Evolutionary conservation across 2,329 filamentous ascomycete species (phyloP).

Genomic region (Talaromyces sp.): DNA sequence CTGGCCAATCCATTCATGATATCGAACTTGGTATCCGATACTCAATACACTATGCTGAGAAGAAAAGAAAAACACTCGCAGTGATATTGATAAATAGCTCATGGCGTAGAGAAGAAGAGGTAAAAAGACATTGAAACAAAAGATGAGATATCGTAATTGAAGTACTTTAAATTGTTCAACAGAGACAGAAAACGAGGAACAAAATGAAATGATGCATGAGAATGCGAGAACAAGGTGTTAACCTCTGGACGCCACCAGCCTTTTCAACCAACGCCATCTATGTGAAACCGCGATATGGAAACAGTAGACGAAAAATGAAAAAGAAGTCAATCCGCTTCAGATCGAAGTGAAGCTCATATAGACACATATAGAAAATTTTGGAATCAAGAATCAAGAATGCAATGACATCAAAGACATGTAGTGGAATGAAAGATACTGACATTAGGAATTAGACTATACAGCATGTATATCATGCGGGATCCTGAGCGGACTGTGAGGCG

Average conservation of each 20-base stretch:
- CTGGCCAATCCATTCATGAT: neutral
- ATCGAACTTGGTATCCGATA: neutral
- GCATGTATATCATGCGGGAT: slow-evolving; percentile 32
- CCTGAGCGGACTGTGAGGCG: slow-evolving; percentile 33
- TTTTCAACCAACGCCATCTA: slow-evolving; percentile 37
- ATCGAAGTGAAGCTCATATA: slow-evolving; percentile 25
- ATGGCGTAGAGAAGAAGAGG: neutral
- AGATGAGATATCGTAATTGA: slow-evolving; percentile 1
- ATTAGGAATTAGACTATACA: slow-evolving; percentile 27
- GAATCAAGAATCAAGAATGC: slow-evolving; percentile 13
- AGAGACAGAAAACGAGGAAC: slow-evolving; percentile 1
- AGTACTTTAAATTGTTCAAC: neutral
- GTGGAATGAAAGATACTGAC: slow-evolving; percentile 28
- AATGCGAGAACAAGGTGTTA: slow-evolving; percentile 8
- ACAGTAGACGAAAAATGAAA: slow-evolving; percentile 24
- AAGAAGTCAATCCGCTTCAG: slow-evolving; percentile 17
- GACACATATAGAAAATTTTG: slow-evolving; percentile 27
- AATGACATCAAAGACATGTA: slow-evolving; percentile 25
- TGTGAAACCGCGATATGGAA: slow-evolving; percentile 28
- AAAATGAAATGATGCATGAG: slow-evolving; percentile 9
- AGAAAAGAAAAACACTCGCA: neutral
- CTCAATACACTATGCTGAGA: neutral
- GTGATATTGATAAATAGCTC: slow-evolving; percentile 2
- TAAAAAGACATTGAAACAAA: neutral
- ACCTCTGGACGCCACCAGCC: slow-evolving; percentile 31